phyloP scores from a whole-genome alignment of 192 early-diverging fungal genomes.

The Glomus cerebriforme region DNA sequence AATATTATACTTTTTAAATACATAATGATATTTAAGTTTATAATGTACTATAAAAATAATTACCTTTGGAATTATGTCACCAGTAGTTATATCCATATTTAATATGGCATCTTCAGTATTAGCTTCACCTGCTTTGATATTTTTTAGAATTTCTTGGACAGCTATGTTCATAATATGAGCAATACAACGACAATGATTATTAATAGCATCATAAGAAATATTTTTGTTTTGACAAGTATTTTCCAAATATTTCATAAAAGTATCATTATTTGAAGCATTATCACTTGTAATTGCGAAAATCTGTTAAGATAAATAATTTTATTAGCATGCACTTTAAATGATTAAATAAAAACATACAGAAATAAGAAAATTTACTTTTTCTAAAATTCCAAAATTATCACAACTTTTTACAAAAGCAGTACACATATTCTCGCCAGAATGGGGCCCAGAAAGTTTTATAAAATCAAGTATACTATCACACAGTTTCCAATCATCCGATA shows the following conservation, averaged over 20 bases:
- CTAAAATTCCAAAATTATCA: slow-evolving; percentile 1
- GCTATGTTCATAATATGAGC: slow-evolving; percentile 15
- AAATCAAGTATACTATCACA: slow-evolving; percentile 6
- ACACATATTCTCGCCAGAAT: slow-evolving; percentile 3
- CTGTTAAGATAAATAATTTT: neutral
- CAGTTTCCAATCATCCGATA: neutral
- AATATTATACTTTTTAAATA: too few species aligned
- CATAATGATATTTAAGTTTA: neutral
- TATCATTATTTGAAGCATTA: slow-evolving; percentile 19
- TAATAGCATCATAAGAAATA: neutral
- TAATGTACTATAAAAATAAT: neutral
- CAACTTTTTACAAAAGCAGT: slow-evolving; percentile 12
- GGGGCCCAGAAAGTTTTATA: neutral
- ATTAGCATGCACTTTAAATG: too few species aligned
- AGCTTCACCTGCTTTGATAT: slow-evolving; percentile 1
- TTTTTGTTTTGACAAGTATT: slow-evolving; percentile 5
- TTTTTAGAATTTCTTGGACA: neutral
- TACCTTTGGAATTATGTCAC: neutral
- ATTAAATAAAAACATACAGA: neutral
- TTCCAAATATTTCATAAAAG: slow-evolving; percentile 10
- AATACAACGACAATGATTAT: slow-evolving; percentile 7
- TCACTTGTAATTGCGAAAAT: slow-evolving; percentile 19
- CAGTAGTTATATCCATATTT: neutral
- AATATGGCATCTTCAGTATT: neutral
- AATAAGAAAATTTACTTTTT: neutral